These are phyloP conservation scores for Leucocoprinus gongylophorus DNA, from an alignment of 1,284 basidiomycete species.

Conservation along the genomic window DNA sequence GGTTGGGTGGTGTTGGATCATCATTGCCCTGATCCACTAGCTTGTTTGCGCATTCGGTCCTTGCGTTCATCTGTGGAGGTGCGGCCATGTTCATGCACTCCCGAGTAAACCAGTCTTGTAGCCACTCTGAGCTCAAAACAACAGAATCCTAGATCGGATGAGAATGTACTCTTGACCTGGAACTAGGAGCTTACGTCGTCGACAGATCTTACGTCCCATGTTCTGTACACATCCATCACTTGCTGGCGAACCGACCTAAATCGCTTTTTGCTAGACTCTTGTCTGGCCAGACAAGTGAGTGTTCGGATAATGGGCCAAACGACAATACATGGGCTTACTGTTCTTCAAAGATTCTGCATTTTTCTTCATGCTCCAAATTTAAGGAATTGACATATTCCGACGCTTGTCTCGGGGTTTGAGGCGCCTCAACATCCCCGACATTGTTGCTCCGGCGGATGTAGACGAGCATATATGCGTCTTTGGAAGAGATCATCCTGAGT, in stretches of 20 bases:
- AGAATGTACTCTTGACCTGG: constrained; percentile 8
- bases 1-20: constrained; percentile 10
- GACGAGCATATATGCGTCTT: constrained; percentile 90
- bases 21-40: neutral
- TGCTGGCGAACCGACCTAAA: constrained; percentile 46
- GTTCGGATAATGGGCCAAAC: neutral
- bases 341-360: constrained; percentile 29
- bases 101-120: constrained; percentile 56
- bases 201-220: constrained; percentile 48
- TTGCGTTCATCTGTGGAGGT: neutral
- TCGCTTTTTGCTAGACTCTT: constrained; percentile 32
- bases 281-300: constrained; percentile 29
- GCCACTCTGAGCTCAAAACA: constrained; percentile 50
- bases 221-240: constrained; percentile 54
- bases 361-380: constrained; percentile 47
- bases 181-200: constrained; percentile 37
- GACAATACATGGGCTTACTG: constrained; percentile 34
- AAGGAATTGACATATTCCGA: constrained; percentile 45
- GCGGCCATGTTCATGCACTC: constrained; percentile 26
- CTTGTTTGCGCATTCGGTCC: constrained; percentile 5
- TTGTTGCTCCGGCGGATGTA: constrained; percentile 49
- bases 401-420: constrained; percentile 47
- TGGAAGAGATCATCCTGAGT: constrained; percentile 47
- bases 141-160: constrained; percentile 40
- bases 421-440: constrained; percentile 5